Conservation (phyloP, 2,329 filamentous ascomycete species). For the Colletotrichum tamarilloi region DNA sequence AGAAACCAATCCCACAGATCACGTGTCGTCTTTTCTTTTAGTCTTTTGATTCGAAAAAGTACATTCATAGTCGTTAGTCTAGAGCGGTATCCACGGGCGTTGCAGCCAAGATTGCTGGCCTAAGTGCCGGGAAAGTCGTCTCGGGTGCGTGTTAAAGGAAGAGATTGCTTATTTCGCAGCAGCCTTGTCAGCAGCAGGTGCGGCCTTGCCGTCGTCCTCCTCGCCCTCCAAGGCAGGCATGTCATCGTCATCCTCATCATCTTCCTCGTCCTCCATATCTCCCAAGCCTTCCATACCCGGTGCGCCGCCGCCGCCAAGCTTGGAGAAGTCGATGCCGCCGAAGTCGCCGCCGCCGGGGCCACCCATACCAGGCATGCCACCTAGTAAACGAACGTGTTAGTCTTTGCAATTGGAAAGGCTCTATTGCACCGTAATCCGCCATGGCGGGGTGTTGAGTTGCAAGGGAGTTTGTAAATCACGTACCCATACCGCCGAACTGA, state of each 20-base stretch:
- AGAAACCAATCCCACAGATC: conserved; percentile 1
- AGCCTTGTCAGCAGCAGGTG: conserved; percentile 20
- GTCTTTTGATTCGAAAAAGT: conserved; percentile 29
- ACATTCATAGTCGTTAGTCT: conserved; percentile 35
- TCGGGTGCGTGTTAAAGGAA: not conserved
- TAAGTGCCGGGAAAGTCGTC: conserved; percentile 10
- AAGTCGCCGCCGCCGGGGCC: conserved; percentile 74
- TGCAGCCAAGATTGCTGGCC: not conserved
- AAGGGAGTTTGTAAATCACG: conserved; percentile 43
- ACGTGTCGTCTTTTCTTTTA: conserved; percentile 16
- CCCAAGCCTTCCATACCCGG: conserved; percentile 58
- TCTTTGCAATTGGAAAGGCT: not conserved
- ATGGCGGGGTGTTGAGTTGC: not conserved
- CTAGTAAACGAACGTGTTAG: conserved; percentile 44
- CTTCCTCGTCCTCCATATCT: conserved; percentile 67
- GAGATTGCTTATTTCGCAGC: conserved; percentile 31
- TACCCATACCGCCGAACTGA: conserved; percentile 74
- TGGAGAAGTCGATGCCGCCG: conserved; percentile 92
- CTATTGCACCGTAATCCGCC: not conserved
- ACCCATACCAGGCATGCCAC: conserved; percentile 66
- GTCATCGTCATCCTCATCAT: conserved; percentile 82
- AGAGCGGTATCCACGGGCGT: conserved; percentile 23
- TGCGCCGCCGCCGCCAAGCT: conserved; percentile 75
- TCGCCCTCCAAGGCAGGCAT: conserved; percentile 84
- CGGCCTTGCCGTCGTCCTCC: conserved; percentile 45